These are phyloP conservation scores for Ephemerocybe angulata DNA, from an alignment of 768 basidiomycete species.

Conservation along the genomic window DNA sequence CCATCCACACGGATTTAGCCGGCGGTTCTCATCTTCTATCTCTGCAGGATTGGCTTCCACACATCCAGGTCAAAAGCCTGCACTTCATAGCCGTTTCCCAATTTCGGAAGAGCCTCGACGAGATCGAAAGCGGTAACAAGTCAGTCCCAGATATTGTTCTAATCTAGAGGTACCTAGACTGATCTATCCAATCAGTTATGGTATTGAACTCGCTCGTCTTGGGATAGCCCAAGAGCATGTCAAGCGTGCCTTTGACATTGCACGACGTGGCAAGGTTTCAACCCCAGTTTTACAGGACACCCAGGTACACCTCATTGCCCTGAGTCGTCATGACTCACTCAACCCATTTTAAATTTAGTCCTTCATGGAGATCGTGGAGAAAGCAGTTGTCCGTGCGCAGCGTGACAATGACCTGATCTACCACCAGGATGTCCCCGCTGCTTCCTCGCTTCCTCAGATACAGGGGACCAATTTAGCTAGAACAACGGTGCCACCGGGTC, in stretches of 20 bases:
- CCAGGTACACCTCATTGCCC: conserved; percentile 49
- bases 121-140: conserved; percentile 58
- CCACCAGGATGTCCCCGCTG: conserved; percentile 78
- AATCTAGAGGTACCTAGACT: neutral
- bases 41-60: conserved; percentile 69
- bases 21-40: neutral
- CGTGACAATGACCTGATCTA: conserved; percentile 96
- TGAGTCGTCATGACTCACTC: neutral
- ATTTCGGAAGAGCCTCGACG: conserved; percentile 85
- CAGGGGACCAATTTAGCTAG: conserved; percentile 64
- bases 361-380: conserved; percentile 66
- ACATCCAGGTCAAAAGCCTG: conserved; percentile 74
- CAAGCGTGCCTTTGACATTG: conserved; percentile 66
- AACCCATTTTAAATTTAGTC: too few relatives aligned
- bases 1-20: conserved; percentile 1
- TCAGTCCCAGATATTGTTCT: conserved; percentile 43
- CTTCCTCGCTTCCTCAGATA: conserved; percentile 63
- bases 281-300: conserved; percentile 70
- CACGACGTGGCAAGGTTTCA: conserved; percentile 59
- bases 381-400: conserved; percentile 64
- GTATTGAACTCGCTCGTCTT: conserved; percentile 79
- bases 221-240: conserved; percentile 61
- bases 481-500: conserved; percentile 48
- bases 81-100: conserved; percentile 92
- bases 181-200: too few relatives aligned